Evolutionary conservation across 2,329 filamentous ascomycete species (phyloP).

Genomic region (Salinomyces thailandicus): DNA sequence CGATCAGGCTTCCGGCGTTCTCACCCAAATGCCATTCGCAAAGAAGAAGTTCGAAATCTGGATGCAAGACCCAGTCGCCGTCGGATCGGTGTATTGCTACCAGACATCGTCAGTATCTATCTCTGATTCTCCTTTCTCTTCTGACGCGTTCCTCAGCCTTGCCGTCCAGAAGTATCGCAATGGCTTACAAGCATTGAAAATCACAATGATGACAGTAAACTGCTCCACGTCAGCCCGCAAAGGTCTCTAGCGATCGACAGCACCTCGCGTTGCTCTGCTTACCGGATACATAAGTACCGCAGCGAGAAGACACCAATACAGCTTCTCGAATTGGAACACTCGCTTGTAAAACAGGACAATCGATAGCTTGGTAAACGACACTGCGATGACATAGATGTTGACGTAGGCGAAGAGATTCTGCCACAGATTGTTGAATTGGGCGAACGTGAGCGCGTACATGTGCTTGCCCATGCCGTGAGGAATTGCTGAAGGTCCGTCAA

Average conservation of each 20-base stretch:
- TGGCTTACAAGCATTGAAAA: slow-evolving; percentile 4
- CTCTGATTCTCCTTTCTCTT: background rate
- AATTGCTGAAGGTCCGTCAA: too few species aligned
- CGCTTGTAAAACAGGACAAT: slow-evolving; percentile 4
- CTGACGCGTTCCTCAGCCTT: background rate
- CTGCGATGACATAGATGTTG: slow-evolving; percentile 3
- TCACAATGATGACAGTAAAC: slow-evolving; percentile 3
- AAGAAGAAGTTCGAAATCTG: slow-evolving; percentile 2
- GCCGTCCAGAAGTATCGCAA: slow-evolving; percentile 2
- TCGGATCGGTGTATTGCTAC: slow-evolving; percentile 4
- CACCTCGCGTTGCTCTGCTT: background rate
- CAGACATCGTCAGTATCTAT: background rate
- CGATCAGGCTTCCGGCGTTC: background rate
- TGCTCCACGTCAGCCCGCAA: background rate
- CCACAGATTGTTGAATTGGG: slow-evolving; percentile 1
- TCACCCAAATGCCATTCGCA: slow-evolving; percentile 4
- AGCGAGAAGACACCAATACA: slow-evolving; percentile 1
- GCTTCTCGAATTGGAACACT: background rate
- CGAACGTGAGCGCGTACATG: slow-evolving; percentile 2
- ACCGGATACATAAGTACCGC: slow-evolving; percentile 3
- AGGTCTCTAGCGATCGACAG: background rate
- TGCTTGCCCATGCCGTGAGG: slow-evolving; percentile 2
- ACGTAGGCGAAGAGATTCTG: slow-evolving; percentile 4
- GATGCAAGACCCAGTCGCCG: slow-evolving; percentile 1
- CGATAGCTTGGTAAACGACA: slow-evolving; percentile 3